Evolutionary conservation across 352 stramenopile species (phyloP), one percentile per base, ranked within the genome.

Genomic region (Blastocystis sp.): DNA sequence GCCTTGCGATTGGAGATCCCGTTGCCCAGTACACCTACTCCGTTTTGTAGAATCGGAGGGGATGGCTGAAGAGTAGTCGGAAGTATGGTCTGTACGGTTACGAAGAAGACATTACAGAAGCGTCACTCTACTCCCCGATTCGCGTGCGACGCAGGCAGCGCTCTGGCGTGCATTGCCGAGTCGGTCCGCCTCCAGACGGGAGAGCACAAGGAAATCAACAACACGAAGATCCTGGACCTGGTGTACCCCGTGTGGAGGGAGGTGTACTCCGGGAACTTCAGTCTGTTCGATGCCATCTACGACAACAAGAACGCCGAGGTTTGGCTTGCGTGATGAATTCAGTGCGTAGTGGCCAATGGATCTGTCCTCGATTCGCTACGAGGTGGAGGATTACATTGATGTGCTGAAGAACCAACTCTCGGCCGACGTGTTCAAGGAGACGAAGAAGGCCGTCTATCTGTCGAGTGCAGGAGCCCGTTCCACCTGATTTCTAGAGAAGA

Each of bases 241-340:
- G 60, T 69, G 4, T 28, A 69, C 43, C 74, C 74, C 23, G 52
- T 28, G 19, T 84, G 74, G 74, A 28, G 41, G 14, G n/a, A 19
- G 7, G 28, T 84, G 17, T 56, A 56, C 45, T 21, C 40, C 23
- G n/a, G 38, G 2, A 62, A 84, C 38, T 61, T 43, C 45, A 59
- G 23, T 62, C 74, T 84, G 19, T 84, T 84, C 41, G 74, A 84
- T n/a, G 48, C 74, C 1, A 53, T 84, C 52, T 84, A 84, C 61
- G 23, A 23, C 7, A 38, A 38, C 5, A 28, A 19, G 14, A n/a
- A 23, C 5, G 23, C 52, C 7, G 69, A 79, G n/a, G 74, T 84
- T 56, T 7, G 48, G 5, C 5, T 17, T 14, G 48, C 48, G 14
- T 7, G 48, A 56, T 14, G 48, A 7, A 21, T n/a, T 48, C 38